Base-by-base conservation (phyloP, 1,284 basidiomycete species). In the Irpex rosettiformis region DNA sequence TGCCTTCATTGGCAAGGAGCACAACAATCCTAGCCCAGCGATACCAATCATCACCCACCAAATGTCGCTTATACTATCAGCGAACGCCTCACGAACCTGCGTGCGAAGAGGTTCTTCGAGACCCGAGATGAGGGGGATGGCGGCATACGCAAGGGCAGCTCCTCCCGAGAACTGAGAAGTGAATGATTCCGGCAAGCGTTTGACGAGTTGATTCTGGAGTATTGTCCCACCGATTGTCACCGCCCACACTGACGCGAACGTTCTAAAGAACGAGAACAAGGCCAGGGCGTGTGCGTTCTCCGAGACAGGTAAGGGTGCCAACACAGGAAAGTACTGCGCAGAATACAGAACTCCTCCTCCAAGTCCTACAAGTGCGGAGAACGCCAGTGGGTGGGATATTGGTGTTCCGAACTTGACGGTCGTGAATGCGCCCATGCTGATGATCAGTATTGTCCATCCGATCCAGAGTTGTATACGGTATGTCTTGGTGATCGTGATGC, bases 381-480 rank as follows among this genome's bases (percentile, higher is more conserved):
- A 27, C 21, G 6, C 52, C 18, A 53, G 11, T 6, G 52, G 4
- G 16, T 33, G 28, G 7, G 5, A 67, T 13, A 61, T 63, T 0
- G 61, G 37, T 3, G 71, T 73, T 43, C 72, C 64, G 0, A 59
- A 60, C 10, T 68, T 63, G 51, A 76, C 61, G 0, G 71, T 65
- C 3, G 67, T 69, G 47, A 75, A 60, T 7, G 68, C 37, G 1
- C 65, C 68, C n/a, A 64, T 43, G 1, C 61, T 65, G 24, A 70
- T 57, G 24, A 70, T 52, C 25, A 64, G 52, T n/a, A 68, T 53
- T 21, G 55, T 55, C 72, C 72, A 73, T 3, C 67, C 72, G 7
- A 70, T 13, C 62, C 66, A 66, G 10, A 69, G 61, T 64, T 75
- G 67, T 0, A 66, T 63, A 1, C 70, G 61, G 58, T 76, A 76